Evolutionary conservation across 2,329 filamentous ascomycete genomes (phyloP), one percentile per base, ranked within the genome.

Genomic region (Fusarium denticulatum): DNA sequence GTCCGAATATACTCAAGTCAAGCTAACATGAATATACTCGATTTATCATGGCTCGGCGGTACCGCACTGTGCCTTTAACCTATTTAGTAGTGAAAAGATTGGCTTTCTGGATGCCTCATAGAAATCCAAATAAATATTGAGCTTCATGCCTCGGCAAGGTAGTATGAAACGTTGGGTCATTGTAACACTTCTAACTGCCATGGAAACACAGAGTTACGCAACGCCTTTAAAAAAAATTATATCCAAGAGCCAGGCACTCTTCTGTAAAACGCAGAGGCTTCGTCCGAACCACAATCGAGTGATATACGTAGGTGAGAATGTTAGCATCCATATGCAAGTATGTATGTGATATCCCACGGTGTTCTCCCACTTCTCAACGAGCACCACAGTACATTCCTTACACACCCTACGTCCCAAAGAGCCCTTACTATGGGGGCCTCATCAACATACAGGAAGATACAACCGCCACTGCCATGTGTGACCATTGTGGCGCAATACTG

Each of bases 131-230:
- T 22, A 39, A 34, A 32, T 18, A 32, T 37, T 50, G 47, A 50
- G 20, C 53, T 53, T 40, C 52, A 64, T 56, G 22, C 50, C 34
- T 55, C 24, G 26, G 20, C 36, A 28, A 49, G 50, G 32, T 49
- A 59, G 37, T 64, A 72, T 72, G 71, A 57, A 74, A 69, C 71
- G 37, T 58, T 50, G 55, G 49, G 52, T 46, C 40, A 15, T 22
- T 20, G 67, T 72, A 45, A 11, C 64, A 74, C 71, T 30, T 59
- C 42, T 24, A 55, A 69, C 64, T 65, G 30, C 50, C 65, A 69
- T 37, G 57, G 57, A 37, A 63, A 60, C 55, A 65, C 60, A 49
- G 13, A 58, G 72, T 74, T 58, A 47, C 57, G 49, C 72, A 46
- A 39, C 24, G 50, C 20, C 22, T 40, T 28, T 28, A 28, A n/a